A percentile compares a stretch with the other conserved stretches of the same genome.
Evolutionary conservation across 306 rosid genomes (phyloP).

Genomic region (Herpetospermum pedunculosum): DNA sequence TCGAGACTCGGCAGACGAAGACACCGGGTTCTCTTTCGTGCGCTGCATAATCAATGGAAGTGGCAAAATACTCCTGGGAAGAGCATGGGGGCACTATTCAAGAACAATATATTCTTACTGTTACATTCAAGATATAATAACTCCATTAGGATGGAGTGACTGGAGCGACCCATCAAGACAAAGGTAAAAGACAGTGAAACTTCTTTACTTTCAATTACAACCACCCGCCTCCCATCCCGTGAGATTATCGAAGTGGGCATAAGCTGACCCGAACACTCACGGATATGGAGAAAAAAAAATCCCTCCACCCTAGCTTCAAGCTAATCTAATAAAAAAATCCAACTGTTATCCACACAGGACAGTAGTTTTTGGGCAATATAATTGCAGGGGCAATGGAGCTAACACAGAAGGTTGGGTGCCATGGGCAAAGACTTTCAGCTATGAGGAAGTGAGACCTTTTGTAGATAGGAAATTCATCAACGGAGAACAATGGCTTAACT

Average conservation of each 20-base stretch:
- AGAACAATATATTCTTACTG: slow-evolving; percentile 60
- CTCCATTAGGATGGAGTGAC: slow-evolving; percentile 64
- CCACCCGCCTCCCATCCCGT: neutral
- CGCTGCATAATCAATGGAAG: slow-evolving; percentile 51
- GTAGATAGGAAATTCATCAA: slow-evolving; percentile 42
- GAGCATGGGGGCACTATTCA: slow-evolving; percentile 89
- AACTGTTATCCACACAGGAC: slow-evolving; percentile 40
- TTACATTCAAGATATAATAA: slow-evolving; percentile 38
- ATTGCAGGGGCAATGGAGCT: slow-evolving; percentile 64
- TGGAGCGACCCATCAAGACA: slow-evolving; percentile 66
- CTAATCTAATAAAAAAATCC: neutral
- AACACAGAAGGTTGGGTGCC: slow-evolving; percentile 37
- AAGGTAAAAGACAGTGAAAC: slow-evolving; percentile 19
- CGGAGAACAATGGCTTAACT: slow-evolving; percentile 68
- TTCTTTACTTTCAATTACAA: neutral
- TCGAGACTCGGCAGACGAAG: slow-evolving; percentile 32
- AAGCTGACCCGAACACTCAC: neutral
- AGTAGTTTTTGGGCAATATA: slow-evolving; percentile 59
- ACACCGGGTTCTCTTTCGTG: slow-evolving; percentile 70
- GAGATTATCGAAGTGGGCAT: neutral
- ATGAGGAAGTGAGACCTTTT: slow-evolving; percentile 43
- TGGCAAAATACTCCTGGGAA: slow-evolving; percentile 51
- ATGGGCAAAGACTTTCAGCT: slow-evolving; percentile 56
- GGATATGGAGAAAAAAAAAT: neutral
- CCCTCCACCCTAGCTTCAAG: neutral